These are phyloP conservation scores for Hemerocallis citrina DNA, from an alignment of 106 monocot species.

Conservation along the genomic window DNA sequence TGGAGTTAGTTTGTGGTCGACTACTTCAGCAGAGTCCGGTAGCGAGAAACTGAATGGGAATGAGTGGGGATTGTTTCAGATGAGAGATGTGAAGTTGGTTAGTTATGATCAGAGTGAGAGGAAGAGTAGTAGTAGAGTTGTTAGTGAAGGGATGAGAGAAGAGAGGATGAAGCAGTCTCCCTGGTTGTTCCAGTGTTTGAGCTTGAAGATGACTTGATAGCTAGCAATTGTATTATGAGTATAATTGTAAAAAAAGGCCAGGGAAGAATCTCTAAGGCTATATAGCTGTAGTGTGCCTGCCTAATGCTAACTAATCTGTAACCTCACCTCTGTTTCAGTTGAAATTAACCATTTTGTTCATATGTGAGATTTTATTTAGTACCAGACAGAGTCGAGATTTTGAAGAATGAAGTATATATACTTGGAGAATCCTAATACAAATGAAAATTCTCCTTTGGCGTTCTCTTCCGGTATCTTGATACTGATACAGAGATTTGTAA, in stretches of 20 bases:
- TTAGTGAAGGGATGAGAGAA: slow-evolving; percentile 16
- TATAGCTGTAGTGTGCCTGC: neutral
- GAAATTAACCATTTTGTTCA: neutral
- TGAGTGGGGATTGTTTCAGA: slow-evolving; percentile 18
- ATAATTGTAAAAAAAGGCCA: neutral
- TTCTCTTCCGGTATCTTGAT: no score
- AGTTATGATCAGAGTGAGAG: slow-evolving; percentile 13
- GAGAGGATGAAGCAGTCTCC: slow-evolving; percentile 29
- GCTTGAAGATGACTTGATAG: slow-evolving; percentile 51
- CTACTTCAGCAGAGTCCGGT: slow-evolving; percentile 15
- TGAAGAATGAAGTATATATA: no score
- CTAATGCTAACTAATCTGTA: neutral
- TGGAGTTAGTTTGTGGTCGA: slow-evolving; percentile 27
- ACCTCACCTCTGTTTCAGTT: neutral
- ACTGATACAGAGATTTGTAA: no score
- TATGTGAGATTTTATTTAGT: no score
- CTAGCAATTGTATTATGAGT: neutral
- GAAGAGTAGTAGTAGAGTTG: slow-evolving; percentile 3
- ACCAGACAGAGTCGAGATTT: no score
- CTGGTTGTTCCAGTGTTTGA: slow-evolving; percentile 58
- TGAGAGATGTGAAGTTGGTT: slow-evolving; percentile 7
- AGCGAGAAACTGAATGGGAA: slow-evolving; percentile 11
- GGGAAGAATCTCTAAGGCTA: neutral
- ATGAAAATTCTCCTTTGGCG: no score
- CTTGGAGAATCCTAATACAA: no score